Conservation (phyloP, 192 early-diverging fungal genomes). For the Fimicolochytrium jonesii region DNA sequence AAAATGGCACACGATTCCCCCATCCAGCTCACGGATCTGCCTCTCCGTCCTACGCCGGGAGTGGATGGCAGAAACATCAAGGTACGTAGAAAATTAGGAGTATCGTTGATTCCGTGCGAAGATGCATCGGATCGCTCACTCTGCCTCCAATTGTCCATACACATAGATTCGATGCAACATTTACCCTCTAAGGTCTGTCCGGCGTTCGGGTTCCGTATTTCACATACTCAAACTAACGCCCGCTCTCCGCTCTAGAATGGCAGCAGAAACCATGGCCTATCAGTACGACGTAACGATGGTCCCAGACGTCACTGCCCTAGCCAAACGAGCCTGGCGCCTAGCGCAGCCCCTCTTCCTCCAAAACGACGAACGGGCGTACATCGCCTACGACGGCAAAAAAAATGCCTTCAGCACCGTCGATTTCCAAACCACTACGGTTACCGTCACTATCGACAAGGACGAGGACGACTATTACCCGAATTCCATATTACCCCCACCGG, state of each 20-base stretch:
- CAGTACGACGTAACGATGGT: conserved; percentile 27
- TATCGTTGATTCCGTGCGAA: background rate
- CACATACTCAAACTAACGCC: no score
- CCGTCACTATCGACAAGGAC: background rate
- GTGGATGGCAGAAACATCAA: background rate
- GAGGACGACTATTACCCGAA: conserved; percentile 1
- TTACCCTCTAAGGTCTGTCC: background rate
- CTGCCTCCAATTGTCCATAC: no score
- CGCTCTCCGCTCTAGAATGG: no score
- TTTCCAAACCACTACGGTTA: background rate
- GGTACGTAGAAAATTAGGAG: background rate
- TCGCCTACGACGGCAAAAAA: conserved; percentile 28
- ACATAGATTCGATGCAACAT: background rate
- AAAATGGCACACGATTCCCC: no score
- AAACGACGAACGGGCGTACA: background rate
- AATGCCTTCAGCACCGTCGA: conserved; percentile 14
- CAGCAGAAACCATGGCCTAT: conserved; percentile 2
- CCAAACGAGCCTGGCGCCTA: background rate
- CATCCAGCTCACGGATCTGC: background rate
- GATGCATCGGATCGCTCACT: no score
- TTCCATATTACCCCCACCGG: no score
- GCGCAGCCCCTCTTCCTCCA: background rate
- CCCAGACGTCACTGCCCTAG: conserved; percentile 1
- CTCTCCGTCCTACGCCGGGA: background rate
- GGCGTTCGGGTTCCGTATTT: no score